Evolutionary conservation across 1,284 basidiomycete species (phyloP), one percentile per base, ranked within the genome.

Genomic region (Moniliophthora roreri): DNA sequence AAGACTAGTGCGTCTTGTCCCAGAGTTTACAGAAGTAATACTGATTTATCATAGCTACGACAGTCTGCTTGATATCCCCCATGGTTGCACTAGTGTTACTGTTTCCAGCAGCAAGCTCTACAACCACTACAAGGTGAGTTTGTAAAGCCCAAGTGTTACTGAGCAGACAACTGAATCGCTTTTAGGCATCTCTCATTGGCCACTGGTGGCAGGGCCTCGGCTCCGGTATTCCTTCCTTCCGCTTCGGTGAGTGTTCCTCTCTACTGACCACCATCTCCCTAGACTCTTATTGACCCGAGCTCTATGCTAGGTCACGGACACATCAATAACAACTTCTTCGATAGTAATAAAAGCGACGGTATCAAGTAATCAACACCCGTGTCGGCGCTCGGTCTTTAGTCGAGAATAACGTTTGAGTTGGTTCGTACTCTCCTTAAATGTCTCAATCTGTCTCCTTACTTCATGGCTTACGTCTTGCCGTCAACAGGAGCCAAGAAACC

Each of bases 311-410:
- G 76, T 38, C 68, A 68, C 50, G 76, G 74, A 38, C 76, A 77
- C 66, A 72, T 77, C 61, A 77, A 66, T 64, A 78, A 78, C 69
- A 78, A 75, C 59, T 62, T 62, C 54, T 67, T 60, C 51, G 54
- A 52, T 9, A 66, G 69, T 66, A 75, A 74, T 62, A 68, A n/a
- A n/a, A n/a, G 65, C 58, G 76, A 78, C 59, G 76, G 77, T 51
- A 78, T 79, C n/a, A n/a, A n/a, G n/a, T n/a, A n/a, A n/a, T n/a
- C 60, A 78, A 78, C 66, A 77, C 76, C 50, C 74, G 77, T 55
- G 69, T 72, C 54, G 77, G 75, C 56, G 75, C 76, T 45, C 71
- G 76, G 58, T 70, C 77, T 51, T 67, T 77, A 15, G 73, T 78
- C 46, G 70, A 78, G 62, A 77, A 77, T 68, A 76, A 76, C 57